Evolutionary conservation across 75 land plant genomes (phyloP).

Genomic region (Larix kaempferi): DNA sequence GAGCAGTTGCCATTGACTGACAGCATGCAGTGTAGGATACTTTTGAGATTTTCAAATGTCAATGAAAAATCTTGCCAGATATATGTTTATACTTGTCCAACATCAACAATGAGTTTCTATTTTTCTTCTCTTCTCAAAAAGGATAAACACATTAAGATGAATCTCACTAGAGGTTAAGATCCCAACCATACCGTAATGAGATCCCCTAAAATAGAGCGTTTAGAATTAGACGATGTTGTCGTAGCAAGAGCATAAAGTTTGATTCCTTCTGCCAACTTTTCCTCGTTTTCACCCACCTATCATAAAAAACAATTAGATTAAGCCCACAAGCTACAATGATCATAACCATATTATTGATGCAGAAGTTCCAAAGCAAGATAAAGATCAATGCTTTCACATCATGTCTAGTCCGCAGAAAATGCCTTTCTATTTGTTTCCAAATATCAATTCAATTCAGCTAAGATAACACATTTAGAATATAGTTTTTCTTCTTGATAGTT

Average conservation of each 20-base stretch:
- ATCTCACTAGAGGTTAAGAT: neutral
- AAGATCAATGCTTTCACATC: neutral
- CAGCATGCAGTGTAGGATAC: neutral
- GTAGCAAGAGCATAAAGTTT: constrained; percentile 75
- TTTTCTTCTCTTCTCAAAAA: neutral
- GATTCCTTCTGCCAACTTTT: constrained; percentile 90
- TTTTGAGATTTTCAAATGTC: neutral
- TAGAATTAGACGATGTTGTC: constrained; percentile 40
- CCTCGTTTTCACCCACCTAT: constrained; percentile 87
- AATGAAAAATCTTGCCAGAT: neutral
- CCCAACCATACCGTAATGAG: constrained; percentile 51
- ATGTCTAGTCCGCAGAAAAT: neutral
- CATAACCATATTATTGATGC: neutral
- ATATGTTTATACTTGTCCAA: neutral
- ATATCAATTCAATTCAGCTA: neutral
- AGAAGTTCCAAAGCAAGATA: neutral
- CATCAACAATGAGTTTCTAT: too few species aligned
- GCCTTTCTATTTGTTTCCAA: neutral
- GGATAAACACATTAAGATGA: neutral
- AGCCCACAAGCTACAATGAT: neutral
- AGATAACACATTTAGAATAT: neutral
- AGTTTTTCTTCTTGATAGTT: neutral
- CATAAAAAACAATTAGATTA: neutral
- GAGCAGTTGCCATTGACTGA: neutral
- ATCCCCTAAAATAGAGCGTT: constrained; percentile 67